Conservation (phyloP, 192 early-diverging fungal genomes). For the Chytriomyces sp. region DNA sequence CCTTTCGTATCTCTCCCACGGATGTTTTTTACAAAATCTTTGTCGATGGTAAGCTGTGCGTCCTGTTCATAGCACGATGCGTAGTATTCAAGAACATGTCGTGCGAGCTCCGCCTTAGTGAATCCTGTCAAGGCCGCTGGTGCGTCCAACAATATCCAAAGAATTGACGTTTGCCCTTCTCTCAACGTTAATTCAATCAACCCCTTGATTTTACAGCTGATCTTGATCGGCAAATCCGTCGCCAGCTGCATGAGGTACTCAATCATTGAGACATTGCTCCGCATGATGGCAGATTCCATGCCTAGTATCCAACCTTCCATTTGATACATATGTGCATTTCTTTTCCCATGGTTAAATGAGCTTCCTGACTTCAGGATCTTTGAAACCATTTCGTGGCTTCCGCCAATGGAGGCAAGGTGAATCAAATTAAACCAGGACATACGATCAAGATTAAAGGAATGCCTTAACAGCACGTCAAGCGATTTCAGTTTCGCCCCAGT, state of each 20-base stretch:
- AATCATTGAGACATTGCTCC: not conserved
- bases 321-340: not conserved
- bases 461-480: not conserved
- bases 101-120: not conserved
- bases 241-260: not conserved
- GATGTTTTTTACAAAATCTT: slow-evolving; percentile 12
- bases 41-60: not conserved
- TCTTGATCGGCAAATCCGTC: not conserved
- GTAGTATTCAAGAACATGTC: not conserved
- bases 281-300: slow-evolving; percentile 4
- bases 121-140: not conserved
- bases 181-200: not conserved
- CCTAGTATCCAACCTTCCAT: slow-evolving; percentile 17
- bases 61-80: not conserved
- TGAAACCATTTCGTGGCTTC: slow-evolving; percentile 5
- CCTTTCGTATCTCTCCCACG: slow-evolving; percentile 17
- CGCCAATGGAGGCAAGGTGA: not conserved
- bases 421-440: not conserved
- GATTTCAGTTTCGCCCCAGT: slow-evolving; percentile 11
- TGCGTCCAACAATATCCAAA: slow-evolving; percentile 4
- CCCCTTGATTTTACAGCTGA: not conserved
- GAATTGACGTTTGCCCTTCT: slow-evolving; percentile 3
- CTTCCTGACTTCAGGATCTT: not conserved
- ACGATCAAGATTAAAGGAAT: not conserved
- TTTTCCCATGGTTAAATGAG: not conserved